Base-by-base conservation (phyloP, 805 yeast genomes). In the Starmera amethionina region DNA sequence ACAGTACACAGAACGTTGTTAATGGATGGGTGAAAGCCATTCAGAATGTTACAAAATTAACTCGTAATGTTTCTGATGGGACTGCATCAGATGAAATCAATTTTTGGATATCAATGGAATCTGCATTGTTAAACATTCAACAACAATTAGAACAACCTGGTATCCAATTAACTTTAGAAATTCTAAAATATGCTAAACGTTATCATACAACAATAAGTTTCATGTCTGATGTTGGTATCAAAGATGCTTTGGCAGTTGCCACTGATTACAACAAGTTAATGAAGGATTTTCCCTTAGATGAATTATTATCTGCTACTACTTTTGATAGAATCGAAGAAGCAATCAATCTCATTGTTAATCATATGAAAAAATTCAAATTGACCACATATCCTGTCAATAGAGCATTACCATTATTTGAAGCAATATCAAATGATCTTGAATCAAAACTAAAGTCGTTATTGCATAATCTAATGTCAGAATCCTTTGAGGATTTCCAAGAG, bases 171-270 rank as follows among this genome's bases (percentile, higher is more conserved):
- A 76, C 93, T 0, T 58, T 87, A 12, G 75, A 72, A 1, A 63
- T 83, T 0, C 64, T 89, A 41, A 73, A 75, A 43, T 62, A 70
- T 13, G 87, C 88, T 3, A 88, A 84, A 48, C 67, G 97, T 46
- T 84, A 79, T 52, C 94, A 84, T 54, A 79, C 86, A 1, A 79
- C 89, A 0, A 73, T 77, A n/a, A 70, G 82, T 30, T 81, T 84
- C 50, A 63, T 73, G 30, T 74, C 86, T 6, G 94, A 85, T 51
- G 77, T 82, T 2, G 85, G 86, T 0, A 59, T 90, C 16, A 58
- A 64, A 31, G 78, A 75, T 25, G 75, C 82, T 13, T 45, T 75
- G 11, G 62, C 63, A 4, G 59, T 59, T 18, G 74, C 87, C 0
- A 61, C 64, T 11, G 65, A 68, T n/a, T 78, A 79, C 52, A 79